Conservation (phyloP, 306 rosid genomes). For the Psophocarpus tetragonolobus region DNA sequence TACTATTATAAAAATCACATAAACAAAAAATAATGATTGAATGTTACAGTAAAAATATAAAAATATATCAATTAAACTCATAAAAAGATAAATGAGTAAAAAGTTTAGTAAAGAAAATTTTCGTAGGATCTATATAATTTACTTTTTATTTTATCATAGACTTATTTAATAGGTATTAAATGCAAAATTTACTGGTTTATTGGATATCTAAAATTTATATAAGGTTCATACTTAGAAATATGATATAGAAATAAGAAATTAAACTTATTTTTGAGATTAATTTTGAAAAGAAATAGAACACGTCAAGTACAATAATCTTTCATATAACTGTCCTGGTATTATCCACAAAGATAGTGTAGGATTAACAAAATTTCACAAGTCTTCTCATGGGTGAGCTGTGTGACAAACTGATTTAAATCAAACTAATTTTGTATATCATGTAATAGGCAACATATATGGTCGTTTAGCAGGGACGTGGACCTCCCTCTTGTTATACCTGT, state of each 20-base stretch:
- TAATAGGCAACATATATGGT: not conserved
- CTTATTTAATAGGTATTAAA: too few species aligned
- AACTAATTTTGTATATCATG: not conserved
- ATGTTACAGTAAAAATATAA: too few species aligned
- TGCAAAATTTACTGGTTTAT: too few species aligned
- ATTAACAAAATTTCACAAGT: not conserved
- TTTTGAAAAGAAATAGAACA: not conserved
- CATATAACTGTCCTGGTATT: not conserved
- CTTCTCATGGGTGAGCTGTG: not conserved
- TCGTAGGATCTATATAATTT: too few species aligned
- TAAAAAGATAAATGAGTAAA: too few species aligned
- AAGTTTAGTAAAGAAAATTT: too few species aligned
- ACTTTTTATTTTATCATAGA: too few species aligned
- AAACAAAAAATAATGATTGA: too few species aligned
- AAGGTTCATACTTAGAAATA: too few species aligned
- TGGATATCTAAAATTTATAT: too few species aligned
- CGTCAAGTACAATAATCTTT: not conserved
- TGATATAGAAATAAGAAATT: not conserved
- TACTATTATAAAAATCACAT: too few species aligned
- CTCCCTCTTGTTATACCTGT: not conserved
- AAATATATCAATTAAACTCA: too few species aligned
- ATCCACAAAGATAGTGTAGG: not conserved
- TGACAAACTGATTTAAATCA: not conserved
- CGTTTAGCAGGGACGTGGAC: not conserved
- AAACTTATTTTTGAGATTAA: not conserved